Evolutionary conservation across 2,329 filamentous ascomycete genomes (phyloP), one percentile per base, ranked within the genome.

Genomic region (Apiospora aurea): DNA sequence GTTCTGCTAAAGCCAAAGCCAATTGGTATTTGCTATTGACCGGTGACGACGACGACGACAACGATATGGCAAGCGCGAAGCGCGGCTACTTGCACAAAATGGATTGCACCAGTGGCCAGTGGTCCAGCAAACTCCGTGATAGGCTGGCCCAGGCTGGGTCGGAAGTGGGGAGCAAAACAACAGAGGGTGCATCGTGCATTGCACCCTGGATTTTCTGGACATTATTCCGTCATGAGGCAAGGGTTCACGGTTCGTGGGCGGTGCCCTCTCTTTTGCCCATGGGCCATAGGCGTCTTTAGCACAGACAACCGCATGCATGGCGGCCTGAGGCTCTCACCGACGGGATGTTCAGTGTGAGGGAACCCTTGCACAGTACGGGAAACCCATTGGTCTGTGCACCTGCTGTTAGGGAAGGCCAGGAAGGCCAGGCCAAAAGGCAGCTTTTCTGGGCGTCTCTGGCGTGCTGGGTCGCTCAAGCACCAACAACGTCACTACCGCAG

Each of bases 321-420:
- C 57, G 38, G 57, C 57, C 57, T 64, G 34, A 64, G 57, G 57
- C 34, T 64, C 34, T 64, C 46, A 7, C 21, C 34, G 21, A 38
- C 8, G 18, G 26, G 18, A n/a, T 16, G 34, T 41, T 29, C 1
- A 29, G 3, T 3, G 26, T 29, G 26, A 41, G 34, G 34, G 57
- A 64, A 34, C 57, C 57, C 57, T 64, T n/a, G 57, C 57, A 64
- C 57, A 64, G 57, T 64, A 64, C 34, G 57, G 57, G 18, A 64
- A 64, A 64, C 41, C 34, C 21, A 5, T 24, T 64, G 57, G 57
- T 41, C 34, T 41, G 57, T 64, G 57, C 57, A n/a, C 3, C 11
- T 5, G 6, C 16, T 41, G 57, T 41, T 64, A 64, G 57, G 18
- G 49, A 51, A 51, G n/a, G 47, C 4, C 18, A n/a, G 7, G 26